Evolutionary conservation across 1,139 yeast species (phyloP), one percentile per base, ranked within the genome.

Genomic region (Candida tropicalis): DNA sequence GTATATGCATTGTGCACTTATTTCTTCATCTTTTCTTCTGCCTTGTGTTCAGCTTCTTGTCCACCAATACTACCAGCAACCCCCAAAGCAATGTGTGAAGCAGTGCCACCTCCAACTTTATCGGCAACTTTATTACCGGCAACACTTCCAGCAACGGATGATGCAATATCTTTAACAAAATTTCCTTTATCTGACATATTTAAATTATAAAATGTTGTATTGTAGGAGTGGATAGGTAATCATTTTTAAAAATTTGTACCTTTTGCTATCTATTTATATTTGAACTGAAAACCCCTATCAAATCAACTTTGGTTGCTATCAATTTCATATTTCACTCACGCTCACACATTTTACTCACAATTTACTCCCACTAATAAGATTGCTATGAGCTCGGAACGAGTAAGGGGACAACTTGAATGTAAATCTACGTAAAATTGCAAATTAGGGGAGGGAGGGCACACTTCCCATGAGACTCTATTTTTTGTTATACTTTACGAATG

Each of bases 101-200:
- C 68, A 27, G 51, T 51, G 3, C 74, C 74, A 38, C 65, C 50
- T 22, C 54, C 58, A 11, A 65, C 54, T 44, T 62, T 63, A 43
- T 68, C 73, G 28, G 74, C 74, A n/a, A 59, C 59, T 52, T 66
- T 59, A 56, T 66, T 58, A 22, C 65, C 63, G 25, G 63, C 66
- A 35, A 66, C 41, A n/a, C 68, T 59, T 22, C 70, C 65, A 23
- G 62, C 63, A 38, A 63, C 58, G 34, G 72, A 57, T 32, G 60
- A 58, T 28, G 64, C 65, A 42, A 59, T 63, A 48, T 62, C 56
- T 48, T 68, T 66, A 41, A 55, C 66, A 11, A 36, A 35, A 39
- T 43, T 33, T 36, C 39, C 45, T 41, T 39, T 38, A 23, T 41
- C 44, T 37, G 45, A 39, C 47, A 41, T 26, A 17, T 26, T 22